These are phyloP conservation scores for Ramaria sp. DNA, from an alignment of 768 basidiomycete genomes.

Conservation along the genomic window DNA sequence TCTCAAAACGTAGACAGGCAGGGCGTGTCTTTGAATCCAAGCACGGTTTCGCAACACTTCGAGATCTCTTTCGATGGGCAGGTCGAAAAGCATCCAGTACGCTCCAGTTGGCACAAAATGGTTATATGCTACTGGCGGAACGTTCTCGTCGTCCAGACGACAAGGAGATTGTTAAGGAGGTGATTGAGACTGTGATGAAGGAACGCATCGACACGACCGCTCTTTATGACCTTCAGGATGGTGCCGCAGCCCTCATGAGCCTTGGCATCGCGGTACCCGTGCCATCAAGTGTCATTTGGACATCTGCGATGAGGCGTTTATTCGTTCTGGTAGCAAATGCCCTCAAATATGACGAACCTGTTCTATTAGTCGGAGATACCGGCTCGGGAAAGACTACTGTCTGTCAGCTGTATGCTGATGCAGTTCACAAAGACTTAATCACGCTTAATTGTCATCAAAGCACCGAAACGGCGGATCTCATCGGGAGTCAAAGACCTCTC, in stretches of 20 bases:
- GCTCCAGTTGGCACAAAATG: constrained; percentile 89
- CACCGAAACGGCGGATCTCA: constrained; percentile 94
- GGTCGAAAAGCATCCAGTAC: constrained; percentile 80
- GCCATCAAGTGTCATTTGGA: constrained; percentile 67
- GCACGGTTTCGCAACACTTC: constrained; percentile 91
- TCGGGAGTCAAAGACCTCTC: constrained; percentile 84
- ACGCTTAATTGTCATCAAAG: constrained; percentile 95
- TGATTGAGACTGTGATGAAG: constrained; percentile 83
- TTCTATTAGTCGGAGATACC: constrained; percentile 93
- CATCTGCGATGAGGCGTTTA: constrained; percentile 81
- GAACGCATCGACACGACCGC: constrained; percentile 65
- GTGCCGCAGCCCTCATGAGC: constrained; percentile 27
- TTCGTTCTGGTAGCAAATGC: constrained; percentile 81
- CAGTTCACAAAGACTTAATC: constrained; percentile 46
- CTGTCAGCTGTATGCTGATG: constrained; percentile 79
- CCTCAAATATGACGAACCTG: constrained; percentile 83
- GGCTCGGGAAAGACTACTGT: constrained; percentile 97
- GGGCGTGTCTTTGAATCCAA: constrained; percentile 95
- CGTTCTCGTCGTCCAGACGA: constrained; percentile 79
- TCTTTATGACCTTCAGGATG: constrained; percentile 51
- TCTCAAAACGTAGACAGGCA: constrained; percentile 85
- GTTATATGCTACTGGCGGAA: constrained; percentile 96
- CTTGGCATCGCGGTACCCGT: constrained; percentile 47
- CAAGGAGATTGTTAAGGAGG: constrained; percentile 80
- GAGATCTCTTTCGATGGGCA: constrained; percentile 97